Evolutionary conservation across 1,284 basidiomycete genomes (phyloP).

Genomic region (Ceratobasidium sp.): DNA sequence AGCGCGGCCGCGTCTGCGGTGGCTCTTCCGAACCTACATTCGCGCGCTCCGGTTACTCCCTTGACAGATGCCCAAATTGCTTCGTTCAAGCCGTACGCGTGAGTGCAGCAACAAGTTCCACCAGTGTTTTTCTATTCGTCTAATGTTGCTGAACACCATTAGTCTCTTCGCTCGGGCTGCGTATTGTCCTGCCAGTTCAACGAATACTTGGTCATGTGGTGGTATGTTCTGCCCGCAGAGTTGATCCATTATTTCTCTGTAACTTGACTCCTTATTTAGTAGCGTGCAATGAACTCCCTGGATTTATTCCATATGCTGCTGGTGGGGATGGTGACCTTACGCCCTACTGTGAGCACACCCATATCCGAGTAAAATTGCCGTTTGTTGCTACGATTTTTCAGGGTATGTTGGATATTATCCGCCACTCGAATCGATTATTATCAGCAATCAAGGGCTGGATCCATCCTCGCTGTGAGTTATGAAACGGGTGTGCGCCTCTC

Average conservation of each 20-base stretch:
- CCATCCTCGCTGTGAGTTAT: slow-evolving; percentile 30
- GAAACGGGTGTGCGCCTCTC: background rate
- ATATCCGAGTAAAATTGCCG: background rate
- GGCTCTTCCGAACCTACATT: too few relatives aligned
- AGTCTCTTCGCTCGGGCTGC: slow-evolving; percentile 17
- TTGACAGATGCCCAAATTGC: background rate
- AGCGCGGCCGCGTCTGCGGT: too few relatives aligned
- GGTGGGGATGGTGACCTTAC: slow-evolving; percentile 45
- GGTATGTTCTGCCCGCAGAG: background rate
- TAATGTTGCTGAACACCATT: too few relatives aligned
- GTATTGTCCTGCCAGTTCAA: slow-evolving; percentile 19
- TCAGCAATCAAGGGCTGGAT: slow-evolving; percentile 48
- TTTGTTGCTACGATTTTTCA: background rate
- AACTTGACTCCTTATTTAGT: background rate
- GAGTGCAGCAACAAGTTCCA: background rate
- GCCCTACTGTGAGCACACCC: slow-evolving; percentile 18
- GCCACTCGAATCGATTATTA: slow-evolving; percentile 27
- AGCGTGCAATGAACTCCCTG: slow-evolving; percentile 4
- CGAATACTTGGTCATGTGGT: slow-evolving; percentile 20
- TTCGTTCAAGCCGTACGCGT: slow-evolving; percentile 1
- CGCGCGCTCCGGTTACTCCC: slow-evolving; percentile 10
- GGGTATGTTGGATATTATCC: slow-evolving; percentile 36
- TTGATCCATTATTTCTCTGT: background rate
- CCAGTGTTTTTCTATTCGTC: too few relatives aligned
- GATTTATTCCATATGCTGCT: slow-evolving; percentile 45